Conservation (phyloP, 2,329 filamentous ascomycete genomes). For the Proliferodiscus dingleyae region DNA sequence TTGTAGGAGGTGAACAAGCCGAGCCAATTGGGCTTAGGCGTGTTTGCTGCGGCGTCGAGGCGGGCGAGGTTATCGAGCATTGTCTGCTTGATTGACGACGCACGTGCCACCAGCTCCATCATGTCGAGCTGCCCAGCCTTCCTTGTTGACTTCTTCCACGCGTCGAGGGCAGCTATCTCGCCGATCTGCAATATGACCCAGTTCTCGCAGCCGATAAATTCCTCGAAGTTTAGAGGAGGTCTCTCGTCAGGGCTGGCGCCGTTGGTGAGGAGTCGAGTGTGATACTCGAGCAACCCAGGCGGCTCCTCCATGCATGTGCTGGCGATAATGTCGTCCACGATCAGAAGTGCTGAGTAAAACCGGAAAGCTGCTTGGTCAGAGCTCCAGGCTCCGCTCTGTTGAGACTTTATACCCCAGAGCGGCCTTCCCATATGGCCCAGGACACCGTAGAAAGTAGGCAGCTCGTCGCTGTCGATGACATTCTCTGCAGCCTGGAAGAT, state of each 20-base stretch:
- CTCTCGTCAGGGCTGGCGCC: constrained; percentile 29
- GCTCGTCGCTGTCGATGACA: constrained; percentile 11
- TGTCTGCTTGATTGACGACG: constrained; percentile 34
- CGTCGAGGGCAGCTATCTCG: constrained; percentile 47
- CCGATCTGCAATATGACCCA: constrained; percentile 50
- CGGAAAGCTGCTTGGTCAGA: constrained; percentile 46
- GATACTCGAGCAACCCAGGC: constrained; percentile 41
- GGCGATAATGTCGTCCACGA: constrained; percentile 46
- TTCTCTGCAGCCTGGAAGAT: constrained; percentile 19
- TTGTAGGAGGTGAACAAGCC: neutral
- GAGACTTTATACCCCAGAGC: constrained; percentile 9
- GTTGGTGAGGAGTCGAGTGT: constrained; percentile 31
- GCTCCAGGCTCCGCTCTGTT: constrained; percentile 28
- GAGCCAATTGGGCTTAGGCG: constrained; percentile 2
- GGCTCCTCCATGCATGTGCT: constrained; percentile 41
- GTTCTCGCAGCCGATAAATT: constrained; percentile 50
- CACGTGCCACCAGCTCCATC: constrained; percentile 42
- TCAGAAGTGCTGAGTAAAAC: constrained; percentile 46
- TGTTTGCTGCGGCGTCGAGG: constrained; percentile 11
- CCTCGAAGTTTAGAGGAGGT: constrained; percentile 41
- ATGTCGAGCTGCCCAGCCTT: constrained; percentile 39
- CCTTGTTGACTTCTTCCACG: constrained; percentile 51
- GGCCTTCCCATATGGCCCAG: constrained; percentile 13
- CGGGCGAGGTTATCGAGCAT: constrained; percentile 17
- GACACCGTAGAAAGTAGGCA: constrained; percentile 15